These are phyloP conservation scores for Entamoeba moshkovskii DNA, from an alignment of 208 protist genomes.

Conservation along the genomic window DNA sequence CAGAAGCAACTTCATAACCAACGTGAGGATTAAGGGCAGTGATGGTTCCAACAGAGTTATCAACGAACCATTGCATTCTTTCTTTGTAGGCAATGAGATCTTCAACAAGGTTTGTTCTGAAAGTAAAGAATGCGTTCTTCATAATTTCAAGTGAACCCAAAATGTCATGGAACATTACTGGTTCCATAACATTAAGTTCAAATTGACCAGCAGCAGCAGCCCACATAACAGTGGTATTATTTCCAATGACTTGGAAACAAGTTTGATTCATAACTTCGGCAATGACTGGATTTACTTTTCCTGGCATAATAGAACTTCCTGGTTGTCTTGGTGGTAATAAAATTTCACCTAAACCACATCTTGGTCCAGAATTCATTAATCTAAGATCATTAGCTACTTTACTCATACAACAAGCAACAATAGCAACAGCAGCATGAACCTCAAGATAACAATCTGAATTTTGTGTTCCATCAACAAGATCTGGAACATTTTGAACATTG, in stretches of 20 bases:
- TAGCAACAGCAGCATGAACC: not conserved
- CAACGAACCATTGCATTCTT: constrained; percentile 1
- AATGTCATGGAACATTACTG: not conserved
- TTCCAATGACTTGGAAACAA: constrained; percentile 66
- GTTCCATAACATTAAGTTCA: constrained; percentile 52
- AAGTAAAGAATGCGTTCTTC: not conserved
- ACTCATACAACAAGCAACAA: constrained; percentile 46
- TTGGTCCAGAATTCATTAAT: constrained; percentile 55
- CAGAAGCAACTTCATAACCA: not conserved
- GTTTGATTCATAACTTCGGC: constrained; percentile 72
- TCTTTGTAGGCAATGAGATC: not conserved
- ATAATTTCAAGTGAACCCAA: not conserved
- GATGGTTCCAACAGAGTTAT: not conserved
- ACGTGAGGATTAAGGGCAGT: not conserved
- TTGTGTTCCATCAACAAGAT: not conserved
- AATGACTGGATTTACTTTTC: constrained; percentile 72
- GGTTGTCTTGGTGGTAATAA: constrained; percentile 67
- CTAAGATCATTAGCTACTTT: constrained; percentile 78
- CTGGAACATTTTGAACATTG: not conserved
- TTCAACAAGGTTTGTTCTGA: not conserved
- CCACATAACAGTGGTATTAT: constrained; percentile 56
- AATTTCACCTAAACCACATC: constrained; percentile 57
- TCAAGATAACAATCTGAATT: not conserved
- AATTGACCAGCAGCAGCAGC: constrained; percentile 61
- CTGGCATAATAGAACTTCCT: constrained; percentile 70